Percentiles rank a stretch among this genome's conserved stretches.
phyloP scores from a whole-genome alignment of 2,329 filamentous ascomycete species.

The Fusarium subtropicale region DNA sequence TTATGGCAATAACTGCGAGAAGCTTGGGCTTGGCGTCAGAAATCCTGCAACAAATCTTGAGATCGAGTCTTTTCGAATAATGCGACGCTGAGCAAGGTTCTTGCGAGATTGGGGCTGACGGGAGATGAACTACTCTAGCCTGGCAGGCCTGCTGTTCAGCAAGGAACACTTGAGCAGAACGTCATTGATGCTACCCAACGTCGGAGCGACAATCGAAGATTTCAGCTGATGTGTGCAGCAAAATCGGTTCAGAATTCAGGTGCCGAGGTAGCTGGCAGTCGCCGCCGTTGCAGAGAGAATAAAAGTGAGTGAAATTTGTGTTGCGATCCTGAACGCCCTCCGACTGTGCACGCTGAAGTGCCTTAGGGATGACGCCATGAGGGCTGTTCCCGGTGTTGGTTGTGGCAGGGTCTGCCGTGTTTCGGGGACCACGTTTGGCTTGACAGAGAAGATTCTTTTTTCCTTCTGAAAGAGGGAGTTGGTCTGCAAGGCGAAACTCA shows the following conservation, averaged over 20 bases:
- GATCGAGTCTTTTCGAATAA: slow-evolving; percentile 10
- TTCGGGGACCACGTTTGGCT: slow-evolving; percentile 13
- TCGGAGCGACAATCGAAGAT: slow-evolving; percentile 3
- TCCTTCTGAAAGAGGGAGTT: slow-evolving; percentile 33
- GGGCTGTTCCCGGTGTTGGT: slow-evolving; percentile 4
- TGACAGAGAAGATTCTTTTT: slow-evolving; percentile 38
- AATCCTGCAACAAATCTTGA: slow-evolving; percentile 9
- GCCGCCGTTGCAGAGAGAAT: slow-evolving; percentile 3
- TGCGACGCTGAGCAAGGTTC: slow-evolving; percentile 23
- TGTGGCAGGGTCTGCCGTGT: neutral
- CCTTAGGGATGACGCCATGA: slow-evolving; percentile 31
- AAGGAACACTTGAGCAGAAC: slow-evolving; percentile 17
- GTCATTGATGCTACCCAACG: slow-evolving; percentile 29
- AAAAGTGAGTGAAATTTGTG: neutral
- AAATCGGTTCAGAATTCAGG: slow-evolving; percentile 4
- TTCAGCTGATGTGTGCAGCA: neutral
- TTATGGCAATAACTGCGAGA: slow-evolving; percentile 7
- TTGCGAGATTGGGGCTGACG: slow-evolving; percentile 16
- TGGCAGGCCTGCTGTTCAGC: slow-evolving; percentile 16
- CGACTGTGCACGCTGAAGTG: slow-evolving; percentile 7
- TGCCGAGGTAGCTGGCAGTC: slow-evolving; percentile 11
- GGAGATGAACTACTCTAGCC: slow-evolving; percentile 24
- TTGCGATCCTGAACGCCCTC: slow-evolving; percentile 1
- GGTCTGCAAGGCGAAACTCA: slow-evolving; percentile 31
- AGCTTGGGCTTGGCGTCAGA: neutral